phyloP scores from a whole-genome alignment of 179 eudicot species.

The Spinacia oleracea region DNA sequence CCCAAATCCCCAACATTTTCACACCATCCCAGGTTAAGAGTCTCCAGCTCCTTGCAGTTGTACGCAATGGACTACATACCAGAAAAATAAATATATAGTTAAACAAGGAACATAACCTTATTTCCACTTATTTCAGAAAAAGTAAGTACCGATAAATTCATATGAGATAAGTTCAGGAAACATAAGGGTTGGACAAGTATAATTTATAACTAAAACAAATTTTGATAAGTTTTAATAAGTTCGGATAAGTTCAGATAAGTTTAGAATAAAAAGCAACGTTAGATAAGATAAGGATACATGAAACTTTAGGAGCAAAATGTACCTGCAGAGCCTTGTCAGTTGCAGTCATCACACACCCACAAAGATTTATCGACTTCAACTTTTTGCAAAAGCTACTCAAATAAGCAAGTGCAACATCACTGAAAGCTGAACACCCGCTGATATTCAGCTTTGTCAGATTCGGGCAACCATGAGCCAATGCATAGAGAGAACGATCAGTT shows the following conservation, averaged over 20 bases:
- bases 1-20: constrained; percentile 83
- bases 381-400: constrained; percentile 61
- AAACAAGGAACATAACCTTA: too few species aligned
- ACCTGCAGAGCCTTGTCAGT: constrained; percentile 89
- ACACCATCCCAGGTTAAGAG: constrained; percentile 88
- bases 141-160: too few species aligned
- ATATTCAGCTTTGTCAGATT: constrained; percentile 77
- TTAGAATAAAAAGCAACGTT: too few species aligned
- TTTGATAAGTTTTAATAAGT: too few species aligned
- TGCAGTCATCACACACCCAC: constrained; percentile 88
- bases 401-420: constrained; percentile 66
- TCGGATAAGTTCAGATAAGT: too few species aligned
- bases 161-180: too few species aligned
- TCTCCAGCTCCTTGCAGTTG: constrained; percentile 71
- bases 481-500: constrained; percentile 69
- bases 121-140: too few species aligned
- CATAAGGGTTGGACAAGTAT: too few species aligned
- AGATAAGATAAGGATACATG: neutral
- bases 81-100: neutral
- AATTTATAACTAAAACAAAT: too few species aligned
- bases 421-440: constrained; percentile 80
- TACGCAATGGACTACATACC: constrained; percentile 75
- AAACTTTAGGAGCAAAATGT: neutral
- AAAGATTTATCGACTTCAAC: constrained; percentile 66
- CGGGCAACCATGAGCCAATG: constrained; percentile 79